Evolutionary conservation across 805 yeast genomes (phyloP), one percentile per base, ranked within the genome.

Genomic region (Metschnikowia aberdeeniae): DNA sequence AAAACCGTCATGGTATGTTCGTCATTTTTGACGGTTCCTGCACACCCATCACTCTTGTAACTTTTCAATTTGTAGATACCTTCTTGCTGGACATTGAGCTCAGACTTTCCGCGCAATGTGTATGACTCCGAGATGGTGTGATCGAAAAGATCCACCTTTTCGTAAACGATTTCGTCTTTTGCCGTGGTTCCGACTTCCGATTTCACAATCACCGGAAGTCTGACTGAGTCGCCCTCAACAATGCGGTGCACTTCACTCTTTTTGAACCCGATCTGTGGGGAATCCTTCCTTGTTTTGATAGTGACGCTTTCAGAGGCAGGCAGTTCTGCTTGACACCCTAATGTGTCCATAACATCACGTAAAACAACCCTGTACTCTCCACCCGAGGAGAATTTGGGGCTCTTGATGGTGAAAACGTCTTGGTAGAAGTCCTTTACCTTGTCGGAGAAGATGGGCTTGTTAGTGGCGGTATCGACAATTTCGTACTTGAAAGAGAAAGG

Each of bases 401-500:
- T 78, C 7, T 61, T 54, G n/a, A 89, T 72, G 0, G 58, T 54
- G 45, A 72, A 70, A 1, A 54, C 50, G 44, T 68, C 60, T 0
- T 59, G 37, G 34, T 26, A 39, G 24, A 61, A 3, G 53, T 54
- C 36, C 8, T 68, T 67, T 6, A 75, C 61, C 0, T 64, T 61
- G 39, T 66, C 73, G 1, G 62, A 50, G 2, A 47, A 40, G 8
- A 58, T 42, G 11, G 62, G 48, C 20, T 56, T 54, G 14, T 58
- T 56, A 2, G 61, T 50, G 11, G 45, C 39, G 6, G 67, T 63
- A 43, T 83, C 84, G 14, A 84, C 62, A 19, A 92, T 67, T 43
- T 81, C 86, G 63, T 89, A 90, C 19, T 70, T 72, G 43, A 93
- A 70, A 2, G 76, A 68, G 54, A 84, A 88, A 4, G 98, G 98